Base-by-base conservation (phyloP, 495 filamentous ascomycete genomes). In the Penicillium macrosclerotiorum region DNA sequence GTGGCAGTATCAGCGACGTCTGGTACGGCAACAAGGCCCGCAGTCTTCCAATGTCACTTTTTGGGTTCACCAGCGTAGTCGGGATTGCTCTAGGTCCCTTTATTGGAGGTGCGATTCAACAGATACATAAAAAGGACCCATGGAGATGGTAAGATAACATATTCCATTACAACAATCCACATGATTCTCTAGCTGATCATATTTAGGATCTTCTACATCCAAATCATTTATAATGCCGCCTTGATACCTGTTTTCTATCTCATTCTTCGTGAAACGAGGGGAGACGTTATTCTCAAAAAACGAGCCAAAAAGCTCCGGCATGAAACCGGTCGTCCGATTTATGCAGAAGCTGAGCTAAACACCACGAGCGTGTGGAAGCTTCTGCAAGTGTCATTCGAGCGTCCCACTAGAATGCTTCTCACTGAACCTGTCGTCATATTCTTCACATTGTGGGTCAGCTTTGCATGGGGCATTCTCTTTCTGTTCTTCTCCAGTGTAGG, bases 261-360 rank as follows among this genome's bases (percentile, higher is more conserved):
- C 11, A 53, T 70, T 12, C 59, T 80, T 9, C 37, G 46, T 3
- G 75, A 79, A 45, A 75, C 70, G 16, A 67, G 73, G 4, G 47
- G 52, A 0, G 59, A 62, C 22, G 68, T 69, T 3, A 81, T 90
- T 45, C 77, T 90, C 8, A 72, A 74, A 2, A 54, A 64, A 4
- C 76, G 85, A 11, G 86, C 86, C 5, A 74, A 71, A 46, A 83
- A 81, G 51, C 64, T 89, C 23, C 74, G 85, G 13, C 67, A 77
- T 26, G 59, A 78, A 38, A 88, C 85, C 1, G 81, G 82, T 2
- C 59, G 58, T 2, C 56, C 60, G 0, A 55, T 72, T 22, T 73
- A 70, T 42, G 68, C 69, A 1, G 49, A 57, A 5, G 49, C 57
- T 1, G 69, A 73, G 24, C 20, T 72, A 37, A 46, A 57, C 31